These are phyloP conservation scores for Kluyveromyces lactis DNA, from an alignment of 805 yeast species.

Conservation along the genomic window DNA sequence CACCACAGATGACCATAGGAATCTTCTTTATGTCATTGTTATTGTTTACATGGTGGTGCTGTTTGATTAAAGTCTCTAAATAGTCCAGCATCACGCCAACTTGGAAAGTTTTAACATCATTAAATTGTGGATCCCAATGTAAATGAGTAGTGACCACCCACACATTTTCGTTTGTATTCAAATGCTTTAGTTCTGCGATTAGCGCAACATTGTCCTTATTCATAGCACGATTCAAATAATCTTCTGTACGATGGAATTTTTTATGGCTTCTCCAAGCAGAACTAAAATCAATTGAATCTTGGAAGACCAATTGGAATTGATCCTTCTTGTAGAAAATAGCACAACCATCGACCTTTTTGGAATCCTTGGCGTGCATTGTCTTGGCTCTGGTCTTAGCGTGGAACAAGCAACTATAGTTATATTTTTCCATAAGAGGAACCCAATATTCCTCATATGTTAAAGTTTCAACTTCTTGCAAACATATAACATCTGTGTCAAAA, in stretches of 20 bases:
- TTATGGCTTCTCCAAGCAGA: conserved; percentile 72
- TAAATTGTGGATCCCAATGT: conserved; percentile 96
- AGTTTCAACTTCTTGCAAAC: conserved; percentile 94
- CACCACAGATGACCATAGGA: conserved; percentile 89
- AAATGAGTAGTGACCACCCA: conserved; percentile 85
- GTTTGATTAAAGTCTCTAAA: conserved; percentile 55
- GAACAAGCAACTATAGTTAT: conserved; percentile 76
- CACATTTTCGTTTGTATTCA: conserved; percentile 60
- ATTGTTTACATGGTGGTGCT: conserved; percentile 35
- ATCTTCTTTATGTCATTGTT: conserved; percentile 48
- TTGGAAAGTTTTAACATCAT: conserved; percentile 94
- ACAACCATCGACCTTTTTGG: conserved; percentile 94
- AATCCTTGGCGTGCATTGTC: conserved; percentile 73
- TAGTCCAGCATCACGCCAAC: conserved; percentile 88
- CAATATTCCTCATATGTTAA: conserved; percentile 79
- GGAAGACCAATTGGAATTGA: conserved; percentile 63
- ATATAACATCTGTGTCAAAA: conserved; percentile 65
- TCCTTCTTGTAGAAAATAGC: conserved; percentile 77
- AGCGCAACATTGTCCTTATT: conserved; percentile 90
- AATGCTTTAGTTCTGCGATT: conserved; percentile 65
- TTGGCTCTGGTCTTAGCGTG: conserved; percentile 87
- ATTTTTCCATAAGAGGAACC: conserved; percentile 60
- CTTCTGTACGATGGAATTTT: conserved; percentile 86
- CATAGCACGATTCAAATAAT: conserved; percentile 91
- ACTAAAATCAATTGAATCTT: conserved; percentile 74